Conservation (phyloP, 2,329 filamentous ascomycete species). For the Beauveria pseudobassiana region DNA sequence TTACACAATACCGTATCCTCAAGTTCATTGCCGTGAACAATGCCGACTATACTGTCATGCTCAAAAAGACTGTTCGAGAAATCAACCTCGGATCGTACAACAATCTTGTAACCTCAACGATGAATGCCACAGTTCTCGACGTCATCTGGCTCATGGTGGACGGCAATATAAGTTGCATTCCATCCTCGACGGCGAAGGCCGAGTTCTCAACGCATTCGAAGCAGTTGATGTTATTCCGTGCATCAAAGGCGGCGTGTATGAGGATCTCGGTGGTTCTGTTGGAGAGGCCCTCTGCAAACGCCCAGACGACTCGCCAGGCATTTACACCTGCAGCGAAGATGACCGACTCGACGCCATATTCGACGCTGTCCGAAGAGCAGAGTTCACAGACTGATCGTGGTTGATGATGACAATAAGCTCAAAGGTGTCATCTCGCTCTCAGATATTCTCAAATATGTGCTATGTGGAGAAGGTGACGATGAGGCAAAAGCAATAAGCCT, state of each 20-base stretch:
- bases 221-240: conserved; percentile 94
- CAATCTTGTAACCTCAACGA: conserved; percentile 71
- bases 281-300: conserved; percentile 84
- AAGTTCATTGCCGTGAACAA: conserved; percentile 98
- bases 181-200: conserved; percentile 70
- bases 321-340: conserved; percentile 89
- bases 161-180: conserved; percentile 88
- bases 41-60: conserved; percentile 73
- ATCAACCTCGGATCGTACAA: conserved; percentile 79
- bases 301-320: conserved; percentile 86
- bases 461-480: conserved; percentile 63
- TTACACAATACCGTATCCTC: conserved; percentile 96
- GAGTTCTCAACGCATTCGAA: conserved; percentile 93
- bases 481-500: conserved; percentile 21
- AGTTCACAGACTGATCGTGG: conserved; percentile 86
- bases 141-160: conserved; percentile 91
- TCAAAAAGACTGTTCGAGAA: conserved; percentile 81
- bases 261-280: conserved; percentile 78
- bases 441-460: conserved; percentile 91
- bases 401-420: conserved; percentile 81
- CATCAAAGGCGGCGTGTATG: conserved; percentile 88
- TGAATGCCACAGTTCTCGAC: conserved; percentile 87
- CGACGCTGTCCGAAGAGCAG: conserved; percentile 89
- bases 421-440: conserved; percentile 88
- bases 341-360: conserved; percentile 94